These are phyloP conservation scores for Picea abies DNA, from an alignment of 83 land plant genomes.

Conservation along the genomic window DNA sequence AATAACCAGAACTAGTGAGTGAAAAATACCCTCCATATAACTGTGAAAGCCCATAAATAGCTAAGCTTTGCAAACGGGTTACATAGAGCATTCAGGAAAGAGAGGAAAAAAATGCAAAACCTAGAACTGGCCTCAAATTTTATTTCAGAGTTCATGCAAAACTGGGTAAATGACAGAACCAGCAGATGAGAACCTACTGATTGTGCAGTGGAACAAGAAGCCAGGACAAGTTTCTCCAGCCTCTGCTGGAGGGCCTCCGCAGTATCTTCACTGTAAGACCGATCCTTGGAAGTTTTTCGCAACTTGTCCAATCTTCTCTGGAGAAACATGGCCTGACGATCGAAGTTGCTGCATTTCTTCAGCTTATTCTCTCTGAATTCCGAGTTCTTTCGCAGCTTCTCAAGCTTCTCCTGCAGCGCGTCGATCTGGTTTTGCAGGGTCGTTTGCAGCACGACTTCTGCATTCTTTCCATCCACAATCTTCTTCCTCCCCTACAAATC, in stretches of 20 bases:
- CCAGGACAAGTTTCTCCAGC: conserved; percentile 16
- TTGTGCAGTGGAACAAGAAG: neutral
- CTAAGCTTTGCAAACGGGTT: too few species aligned
- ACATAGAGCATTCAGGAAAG: neutral
- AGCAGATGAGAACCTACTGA: neutral
- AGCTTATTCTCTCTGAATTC: conserved; percentile 15
- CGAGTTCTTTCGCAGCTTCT: conserved; percentile 28
- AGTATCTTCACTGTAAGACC: conserved; percentile 13
- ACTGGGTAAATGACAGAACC: neutral
- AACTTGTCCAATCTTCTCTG: conserved; percentile 34
- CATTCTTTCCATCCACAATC: conserved; percentile 35
- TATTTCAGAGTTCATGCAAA: neutral
- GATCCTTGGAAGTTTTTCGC: conserved; percentile 6
- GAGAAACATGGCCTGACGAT: conserved; percentile 34
- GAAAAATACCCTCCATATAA: neutral
- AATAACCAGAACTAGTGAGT: neutral
- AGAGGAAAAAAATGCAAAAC: too few species aligned
- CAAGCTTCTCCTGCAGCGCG: conserved; percentile 34
- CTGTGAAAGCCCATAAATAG: neutral
- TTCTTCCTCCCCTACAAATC: conserved; percentile 39
- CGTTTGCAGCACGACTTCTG: conserved; percentile 23
- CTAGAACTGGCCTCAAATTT: neutral
- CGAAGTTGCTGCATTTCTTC: conserved; percentile 41
- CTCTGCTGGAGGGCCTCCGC: conserved; percentile 12
- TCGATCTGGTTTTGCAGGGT: conserved; percentile 34